Conservation (phyloP, 371 early-diverging fungal genomes). For the Apophysomyces trapeziformis region DNA sequence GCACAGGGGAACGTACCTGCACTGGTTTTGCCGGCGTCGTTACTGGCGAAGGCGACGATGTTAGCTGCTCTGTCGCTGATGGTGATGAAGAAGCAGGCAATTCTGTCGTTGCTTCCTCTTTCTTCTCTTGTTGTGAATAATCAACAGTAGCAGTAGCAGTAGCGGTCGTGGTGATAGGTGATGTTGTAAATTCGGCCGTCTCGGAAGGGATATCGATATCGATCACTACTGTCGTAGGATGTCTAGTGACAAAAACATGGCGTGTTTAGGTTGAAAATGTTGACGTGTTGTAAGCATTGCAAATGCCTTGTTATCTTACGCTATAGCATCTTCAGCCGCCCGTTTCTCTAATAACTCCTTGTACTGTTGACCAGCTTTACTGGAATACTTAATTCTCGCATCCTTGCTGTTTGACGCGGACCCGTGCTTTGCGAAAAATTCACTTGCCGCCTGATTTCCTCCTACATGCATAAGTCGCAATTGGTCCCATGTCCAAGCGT, state of each 20-base stretch:
- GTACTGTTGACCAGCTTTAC: constrained; percentile 79
- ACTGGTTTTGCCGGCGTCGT: constrained; percentile 25
- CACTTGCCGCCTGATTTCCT: constrained; percentile 80
- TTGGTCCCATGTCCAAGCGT: constrained; percentile 95
- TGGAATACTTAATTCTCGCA: constrained; percentile 84
- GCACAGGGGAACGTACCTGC: constrained; percentile 14
- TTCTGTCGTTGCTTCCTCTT: too few species aligned
- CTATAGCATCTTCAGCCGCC: constrained; percentile 76
- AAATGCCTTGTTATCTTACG: constrained; percentile 40
- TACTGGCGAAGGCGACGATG: constrained; percentile 15
- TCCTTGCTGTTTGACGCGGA: constrained; percentile 61
- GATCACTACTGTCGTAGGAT: constrained; percentile 43
- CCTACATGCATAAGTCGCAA: constrained; percentile 92
- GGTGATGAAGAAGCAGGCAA: constrained; percentile 27
- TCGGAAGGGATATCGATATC: constrained; percentile 28
- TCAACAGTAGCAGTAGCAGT: too few species aligned
- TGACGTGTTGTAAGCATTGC: not conserved
- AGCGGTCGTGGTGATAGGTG: not conserved
- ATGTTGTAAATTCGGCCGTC: constrained; percentile 18
- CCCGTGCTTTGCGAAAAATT: constrained; percentile 78
- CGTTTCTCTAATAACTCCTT: constrained; percentile 80
- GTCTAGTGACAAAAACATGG: constrained; percentile 16
- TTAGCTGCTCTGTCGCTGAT: not conserved
- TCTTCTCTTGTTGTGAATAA: too few species aligned
- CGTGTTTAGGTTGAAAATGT: not conserved